Conservation (phyloP, 2,329 filamentous ascomycete species). For the Curvularia lunata region DNA sequence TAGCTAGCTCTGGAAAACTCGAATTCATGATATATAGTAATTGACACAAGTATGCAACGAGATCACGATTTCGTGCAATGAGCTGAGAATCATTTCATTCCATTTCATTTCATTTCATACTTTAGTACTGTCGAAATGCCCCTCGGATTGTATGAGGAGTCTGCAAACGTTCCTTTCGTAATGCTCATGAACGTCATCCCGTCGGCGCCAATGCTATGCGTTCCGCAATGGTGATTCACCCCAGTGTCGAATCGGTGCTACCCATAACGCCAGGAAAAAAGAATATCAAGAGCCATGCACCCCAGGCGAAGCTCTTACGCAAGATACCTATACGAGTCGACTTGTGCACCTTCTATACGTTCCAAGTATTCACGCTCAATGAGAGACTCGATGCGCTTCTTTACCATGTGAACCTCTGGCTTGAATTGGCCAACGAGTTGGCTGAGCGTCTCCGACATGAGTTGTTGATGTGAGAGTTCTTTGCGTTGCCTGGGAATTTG, state of each 20-base stretch:
- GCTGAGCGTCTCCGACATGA: slow-evolving; percentile 74
- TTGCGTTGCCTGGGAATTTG: slow-evolving; percentile 69
- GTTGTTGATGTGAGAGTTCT: slow-evolving; percentile 70
- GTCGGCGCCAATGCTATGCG: slow-evolving; percentile 23
- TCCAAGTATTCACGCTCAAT: slow-evolving; percentile 81
- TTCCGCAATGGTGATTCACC: slow-evolving; percentile 10
- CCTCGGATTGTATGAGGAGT: neutral
- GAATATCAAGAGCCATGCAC: neutral
- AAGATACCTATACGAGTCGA: slow-evolving; percentile 73
- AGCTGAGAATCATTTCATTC: neutral
- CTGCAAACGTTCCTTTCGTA: neutral
- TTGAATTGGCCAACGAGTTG: slow-evolving; percentile 74
- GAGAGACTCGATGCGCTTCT: slow-evolving; percentile 79
- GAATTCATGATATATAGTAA: neutral
- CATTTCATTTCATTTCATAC: neutral
- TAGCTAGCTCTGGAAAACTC: neutral
- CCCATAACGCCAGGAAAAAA: slow-evolving; percentile 2
- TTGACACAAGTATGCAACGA: neutral
- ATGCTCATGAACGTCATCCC: neutral
- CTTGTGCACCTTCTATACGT: slow-evolving; percentile 68
- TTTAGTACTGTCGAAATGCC: neutral
- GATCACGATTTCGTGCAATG: neutral
- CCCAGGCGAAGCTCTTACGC: slow-evolving; percentile 57
- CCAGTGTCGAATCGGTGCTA: slow-evolving; percentile 8
- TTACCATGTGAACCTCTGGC: slow-evolving; percentile 78